These are phyloP conservation scores for Pythium aristosporum DNA, from an alignment of 352 stramenopile species.

Conservation along the genomic window DNA sequence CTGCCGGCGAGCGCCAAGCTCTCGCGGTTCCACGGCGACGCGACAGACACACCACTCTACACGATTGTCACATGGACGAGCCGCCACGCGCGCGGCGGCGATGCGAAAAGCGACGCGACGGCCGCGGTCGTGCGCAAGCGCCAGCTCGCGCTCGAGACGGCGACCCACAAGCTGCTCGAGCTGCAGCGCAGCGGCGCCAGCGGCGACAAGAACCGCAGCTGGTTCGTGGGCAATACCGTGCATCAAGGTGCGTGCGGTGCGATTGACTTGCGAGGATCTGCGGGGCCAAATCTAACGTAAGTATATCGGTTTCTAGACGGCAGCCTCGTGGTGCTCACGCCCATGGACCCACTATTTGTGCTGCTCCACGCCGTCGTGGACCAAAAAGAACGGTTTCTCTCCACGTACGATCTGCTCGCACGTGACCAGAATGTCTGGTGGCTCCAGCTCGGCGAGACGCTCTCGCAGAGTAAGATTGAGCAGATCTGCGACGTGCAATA, in stretches of 20 bases:
- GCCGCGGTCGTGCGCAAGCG: constrained; percentile 33
- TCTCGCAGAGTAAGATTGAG: constrained; percentile 35
- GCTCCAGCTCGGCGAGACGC: constrained; percentile 33
- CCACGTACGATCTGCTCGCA: constrained; percentile 58
- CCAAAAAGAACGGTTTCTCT: constrained; percentile 48
- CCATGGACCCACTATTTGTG: constrained; percentile 72
- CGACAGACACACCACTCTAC: constrained; percentile 48
- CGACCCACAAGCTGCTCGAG: constrained; percentile 45
- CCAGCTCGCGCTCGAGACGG: constrained; percentile 53
- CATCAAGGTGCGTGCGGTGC: constrained; percentile 37
- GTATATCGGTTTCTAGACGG: constrained; percentile 35
- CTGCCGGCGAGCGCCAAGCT: constrained; percentile 39
- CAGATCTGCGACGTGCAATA: constrained; percentile 57
- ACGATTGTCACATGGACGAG: constrained; percentile 52
- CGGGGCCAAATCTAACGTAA: not conserved
- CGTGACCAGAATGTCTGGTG: constrained; percentile 57
- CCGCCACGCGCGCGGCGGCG: not conserved
- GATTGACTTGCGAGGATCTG: not conserved
- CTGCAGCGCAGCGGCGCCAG: constrained; percentile 54
- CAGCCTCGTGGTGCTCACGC: constrained; percentile 58
- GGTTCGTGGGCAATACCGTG: constrained; percentile 77
- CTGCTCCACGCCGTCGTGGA: constrained; percentile 51
- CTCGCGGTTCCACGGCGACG: constrained; percentile 68
- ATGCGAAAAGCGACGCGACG: not conserved
- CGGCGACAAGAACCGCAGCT: constrained; percentile 53